These are phyloP conservation scores for Lophiotrema nucula DNA, from an alignment of 495 filamentous ascomycete species.

Conservation along the genomic window DNA sequence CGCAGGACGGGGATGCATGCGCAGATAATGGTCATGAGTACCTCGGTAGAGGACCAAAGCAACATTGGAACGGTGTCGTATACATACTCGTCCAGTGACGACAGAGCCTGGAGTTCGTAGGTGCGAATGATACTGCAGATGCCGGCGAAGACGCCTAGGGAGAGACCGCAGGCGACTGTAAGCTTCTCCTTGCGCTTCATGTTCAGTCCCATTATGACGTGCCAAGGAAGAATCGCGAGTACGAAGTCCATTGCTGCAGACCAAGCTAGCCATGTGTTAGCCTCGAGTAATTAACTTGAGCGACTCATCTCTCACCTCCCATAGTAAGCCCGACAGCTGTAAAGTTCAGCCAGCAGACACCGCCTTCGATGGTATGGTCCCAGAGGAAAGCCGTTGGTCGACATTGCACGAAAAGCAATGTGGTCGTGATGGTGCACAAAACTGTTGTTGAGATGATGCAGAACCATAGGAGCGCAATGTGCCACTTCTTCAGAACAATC, in stretches of 20 bases:
- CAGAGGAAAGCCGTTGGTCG: conserved; percentile 9
- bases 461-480: conserved; percentile 16
- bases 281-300: background rate
- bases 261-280: conserved; percentile 13
- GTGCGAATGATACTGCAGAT: conserved; percentile 16
- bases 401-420: conserved; percentile 14
- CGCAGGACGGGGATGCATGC: conserved; percentile 42
- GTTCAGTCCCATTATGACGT: conserved; percentile 11
- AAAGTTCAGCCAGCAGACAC: conserved; percentile 21
- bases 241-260: conserved; percentile 21
- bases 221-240: conserved; percentile 19
- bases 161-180: conserved; percentile 12
- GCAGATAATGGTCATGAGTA: conserved; percentile 48
- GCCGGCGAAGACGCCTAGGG: conserved; percentile 20
- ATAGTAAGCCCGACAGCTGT: conserved; percentile 14
- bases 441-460: conserved; percentile 17
- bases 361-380: conserved; percentile 16
- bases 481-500: conserved; percentile 11
- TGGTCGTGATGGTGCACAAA: conserved; percentile 11
- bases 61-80: conserved; percentile 43
- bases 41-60: conserved; percentile 49
- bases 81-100: conserved; percentile 19
- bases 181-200: conserved; percentile 25
- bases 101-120: conserved; percentile 7
- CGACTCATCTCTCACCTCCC: background rate